phyloP scores from a whole-genome alignment of 345 rosid species.

The Ceriops decandra region DNA sequence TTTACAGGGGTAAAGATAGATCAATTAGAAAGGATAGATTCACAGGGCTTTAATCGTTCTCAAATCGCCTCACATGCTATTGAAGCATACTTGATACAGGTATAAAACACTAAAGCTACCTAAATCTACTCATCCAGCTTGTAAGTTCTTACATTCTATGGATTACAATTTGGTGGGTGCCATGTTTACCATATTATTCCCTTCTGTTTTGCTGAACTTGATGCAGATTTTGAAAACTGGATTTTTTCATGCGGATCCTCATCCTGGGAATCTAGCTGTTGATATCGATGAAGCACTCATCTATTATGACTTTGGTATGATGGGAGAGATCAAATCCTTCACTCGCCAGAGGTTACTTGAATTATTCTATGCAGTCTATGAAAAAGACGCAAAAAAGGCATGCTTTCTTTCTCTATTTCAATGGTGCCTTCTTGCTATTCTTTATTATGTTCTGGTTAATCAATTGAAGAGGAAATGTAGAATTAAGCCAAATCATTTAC shows the following conservation, averaged over 20 bases:
- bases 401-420: constrained; percentile 10
- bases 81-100: constrained; percentile 96
- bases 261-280: constrained; percentile 94
- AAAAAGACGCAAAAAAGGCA: constrained; percentile 94
- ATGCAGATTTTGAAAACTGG: constrained; percentile 84
- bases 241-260: constrained; percentile 98
- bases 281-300: constrained; percentile 79
- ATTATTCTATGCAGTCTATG: constrained; percentile 86
- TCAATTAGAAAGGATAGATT: constrained; percentile 49
- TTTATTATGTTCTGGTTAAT: neutral
- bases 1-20: constrained; percentile 81
- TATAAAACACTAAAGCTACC: constrained; percentile 18
- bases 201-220: neutral
- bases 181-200: neutral
- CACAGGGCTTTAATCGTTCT: constrained; percentile 60
- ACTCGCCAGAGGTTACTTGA: constrained; percentile 81
- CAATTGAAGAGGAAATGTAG: neutral
- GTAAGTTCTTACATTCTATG: neutral
- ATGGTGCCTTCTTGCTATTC: constrained; percentile 4
- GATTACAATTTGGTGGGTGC: neutral
- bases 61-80: constrained; percentile 79
- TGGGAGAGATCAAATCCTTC: constrained; percentile 94
- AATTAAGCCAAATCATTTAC: too few relatives aligned
- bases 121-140: neutral
- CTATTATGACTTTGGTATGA: constrained; percentile 97